Base-by-base conservation (phyloP, 108 stramenopile genomes). In the Cyclotella choctawhatcheeana region DNA sequence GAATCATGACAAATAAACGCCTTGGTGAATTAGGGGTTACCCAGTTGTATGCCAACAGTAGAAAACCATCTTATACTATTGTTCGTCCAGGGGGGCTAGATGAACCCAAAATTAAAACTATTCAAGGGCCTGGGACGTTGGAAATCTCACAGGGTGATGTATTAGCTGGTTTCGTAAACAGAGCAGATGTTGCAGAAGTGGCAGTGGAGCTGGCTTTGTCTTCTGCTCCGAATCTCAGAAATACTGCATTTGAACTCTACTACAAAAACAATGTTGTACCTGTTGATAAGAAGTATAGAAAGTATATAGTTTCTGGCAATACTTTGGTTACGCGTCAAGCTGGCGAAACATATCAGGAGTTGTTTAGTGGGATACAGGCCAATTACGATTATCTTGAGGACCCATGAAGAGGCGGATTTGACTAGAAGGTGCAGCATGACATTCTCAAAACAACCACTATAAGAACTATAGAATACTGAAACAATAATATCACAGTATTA, bases 111-210 rank as follows among this genome's bases (percentile, higher is more conserved):
- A 51, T 59, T 6, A 79, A 83, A 35, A 66, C 60, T 24, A 44
- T 73, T 54, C 51, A 64, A 44, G 81, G 79, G n/a, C 65, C 82
- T 1, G 37, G 17, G 13, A 65, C 72, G 2, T 54, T 86, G 37
- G 85, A 86, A 64, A 44, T 86, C 22, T 69, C 74, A 18, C 85
- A 86, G 61, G 85, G 85, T 30, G 85, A 86, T 58, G 74, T 67
- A 18, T 30, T 86, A 21, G 82, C 74, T n/a, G 85, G 85, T 3
- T 70, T 71, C 35, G 35, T 86, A 5, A 77, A 76, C 44, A 40
- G 85, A 27, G 85, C 74, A 33, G 85, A 86, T 37, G 73, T 86
- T 22, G 85, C 85, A 13, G 82, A 81, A 64, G 48, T 83, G 21
- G 68, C 76, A 1, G 79, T 83, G 3, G 82, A 73, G 21, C 30